phyloP scores from a whole-genome alignment of 306 rosid species.

The Luffa acutangula region DNA sequence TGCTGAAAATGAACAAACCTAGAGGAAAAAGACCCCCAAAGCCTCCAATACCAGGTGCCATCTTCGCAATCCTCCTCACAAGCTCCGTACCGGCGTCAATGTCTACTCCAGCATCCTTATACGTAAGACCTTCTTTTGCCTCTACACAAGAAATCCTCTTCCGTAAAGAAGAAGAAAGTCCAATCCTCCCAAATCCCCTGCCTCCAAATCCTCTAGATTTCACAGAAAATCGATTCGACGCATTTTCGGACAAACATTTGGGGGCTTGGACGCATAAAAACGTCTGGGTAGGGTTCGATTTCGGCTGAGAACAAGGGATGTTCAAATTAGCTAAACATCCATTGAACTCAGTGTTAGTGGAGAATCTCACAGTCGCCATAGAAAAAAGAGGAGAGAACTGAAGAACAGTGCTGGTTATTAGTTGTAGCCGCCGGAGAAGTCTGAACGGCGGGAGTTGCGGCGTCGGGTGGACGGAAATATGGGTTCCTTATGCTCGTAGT shows the following conservation, averaged over 20 bases:
- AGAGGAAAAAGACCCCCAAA: slow-evolving; percentile 86
- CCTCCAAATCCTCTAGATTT: background rate
- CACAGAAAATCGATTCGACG: slow-evolving; percentile 8
- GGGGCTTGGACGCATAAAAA: background rate
- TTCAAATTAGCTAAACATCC: background rate
- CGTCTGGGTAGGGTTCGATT: background rate
- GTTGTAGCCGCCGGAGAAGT: background rate
- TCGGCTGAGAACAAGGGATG: background rate
- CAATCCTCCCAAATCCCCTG: background rate
- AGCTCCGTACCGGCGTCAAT: slow-evolving; percentile 92
- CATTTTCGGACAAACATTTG: background rate
- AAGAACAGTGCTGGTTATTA: background rate
- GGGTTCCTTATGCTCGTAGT: too few relatives aligned
- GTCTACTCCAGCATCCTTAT: slow-evolving; percentile 83
- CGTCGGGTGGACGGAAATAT: background rate
- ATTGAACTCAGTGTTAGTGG: background rate
- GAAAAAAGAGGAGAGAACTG: background rate
- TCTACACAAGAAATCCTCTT: slow-evolving; percentile 6
- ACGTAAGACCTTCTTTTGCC: slow-evolving; percentile 42
- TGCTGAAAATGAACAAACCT: slow-evolving; percentile 27
- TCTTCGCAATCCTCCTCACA: slow-evolving; percentile 67
- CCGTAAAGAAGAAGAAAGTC: slow-evolving; percentile 13
- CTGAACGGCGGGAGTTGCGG: background rate
- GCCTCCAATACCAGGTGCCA: slow-evolving; percentile 95
- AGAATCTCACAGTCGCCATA: background rate